Evolutionary conservation across 495 filamentous ascomycete genomes (phyloP), one percentile per base, ranked within the genome.

Genomic region (Penicillium cosmopolitanum): DNA sequence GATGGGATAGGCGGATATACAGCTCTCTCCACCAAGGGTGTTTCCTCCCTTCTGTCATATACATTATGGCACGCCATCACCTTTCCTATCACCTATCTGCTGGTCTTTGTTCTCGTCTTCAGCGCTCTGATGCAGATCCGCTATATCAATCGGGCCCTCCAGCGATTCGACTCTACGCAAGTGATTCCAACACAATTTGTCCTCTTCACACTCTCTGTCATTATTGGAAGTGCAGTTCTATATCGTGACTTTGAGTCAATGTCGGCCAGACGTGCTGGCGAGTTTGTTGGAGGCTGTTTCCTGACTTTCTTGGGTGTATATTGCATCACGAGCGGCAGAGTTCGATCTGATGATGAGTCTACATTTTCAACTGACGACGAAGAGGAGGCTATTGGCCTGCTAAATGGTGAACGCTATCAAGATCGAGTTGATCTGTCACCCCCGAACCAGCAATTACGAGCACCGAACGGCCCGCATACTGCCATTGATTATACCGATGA

Each of bases 121-220:
- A 96, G 94, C 8, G 95, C 95, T 18, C 76, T 98, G 54, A 89
- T 97, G 85, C 95, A 98, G 73, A 92, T 98, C 61, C 91, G 89
- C 60, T 98, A 97, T 70, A 82, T 98, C 61, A 98, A 98, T 77
- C 92, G 92, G 50, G 93, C 95, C 1, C 79, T 98, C 18, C 92
- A 96, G 69, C 87, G 91, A 53, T 98, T 98, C 76, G 92, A 97
- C 72, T 94, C 93, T 0, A 98, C 95, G 0, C 92, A 96, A 66
- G 95, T 98, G 60, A 97, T 98, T 53, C 95, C 95, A 2, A 92
- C 91, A 12, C 95, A 98, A 67, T 98, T 98, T 64, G 95, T 98
- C 25, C 82, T 96, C 40, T 98, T 98, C 71, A 98, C 95, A 0
- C 79, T 98, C 6, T 96, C 88, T 2, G 95, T 98, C 53, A 98